Base-by-base conservation (phyloP, 768 basidiomycete species). In the Terana coerulea region DNA sequence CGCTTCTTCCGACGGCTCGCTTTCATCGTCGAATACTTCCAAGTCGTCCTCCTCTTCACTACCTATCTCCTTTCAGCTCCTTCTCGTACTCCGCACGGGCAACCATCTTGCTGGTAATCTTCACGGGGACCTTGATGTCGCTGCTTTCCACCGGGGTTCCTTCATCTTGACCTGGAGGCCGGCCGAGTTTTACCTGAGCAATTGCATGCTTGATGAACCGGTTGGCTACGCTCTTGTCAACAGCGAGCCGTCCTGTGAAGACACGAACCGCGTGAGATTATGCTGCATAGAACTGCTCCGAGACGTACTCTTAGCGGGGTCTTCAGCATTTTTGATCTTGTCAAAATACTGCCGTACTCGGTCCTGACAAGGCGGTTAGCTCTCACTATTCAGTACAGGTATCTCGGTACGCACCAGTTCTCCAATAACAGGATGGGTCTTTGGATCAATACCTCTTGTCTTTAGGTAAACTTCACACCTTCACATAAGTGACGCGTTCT, bases 181-280 rank as follows among this genome's bases (percentile, higher is more conserved):
- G 51, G 33, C 57, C 52, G 9, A 37, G 49, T 44, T 76, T 74
- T 11, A 79, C 80, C 65, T 85, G 84, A 1, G 85, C 70, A 36
- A 91, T 89, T 25, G 89, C 88, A 63, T 88, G 77, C 66, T 85
- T 88, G 66, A 94, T 93, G 68, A 94, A 94, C 26, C 91, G 81
- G 37, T 72, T 71, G 1, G 91, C 91, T 11, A 88, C 91, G 21
- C 72, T 81, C 66, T 86, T 88, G 77, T 94, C 91, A 52, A 93
- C 67, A n/a, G 67, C 68, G 17, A 65, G 28, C 36, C 67, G 72
- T 36, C 69, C 77, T 79, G 62, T 9, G 33, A 29, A 24, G 5
- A 7, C 3, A 10, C 34, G 25, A 26, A 4, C 9, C 24, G 10
- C 22, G 34, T 30, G 25, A 22, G 47, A 6, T 19, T 15, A 43